Base-by-base conservation (phyloP, 768 basidiomycete species). In the Gautieria morchelliformis region DNA sequence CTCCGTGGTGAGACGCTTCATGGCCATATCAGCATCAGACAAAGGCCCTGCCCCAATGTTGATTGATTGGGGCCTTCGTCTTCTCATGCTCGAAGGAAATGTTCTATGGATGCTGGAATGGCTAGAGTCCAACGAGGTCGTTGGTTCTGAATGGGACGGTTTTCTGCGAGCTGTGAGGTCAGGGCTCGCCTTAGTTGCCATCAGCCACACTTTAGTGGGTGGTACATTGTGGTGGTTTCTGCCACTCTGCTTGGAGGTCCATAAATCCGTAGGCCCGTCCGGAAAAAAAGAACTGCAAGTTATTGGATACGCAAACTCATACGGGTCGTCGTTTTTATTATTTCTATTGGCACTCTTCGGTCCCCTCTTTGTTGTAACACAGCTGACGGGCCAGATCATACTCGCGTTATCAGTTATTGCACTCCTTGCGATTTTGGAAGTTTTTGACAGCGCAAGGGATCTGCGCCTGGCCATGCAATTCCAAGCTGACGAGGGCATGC, bases 261-360 rank as follows among this genome's bases (percentile, higher is more conserved):
- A 73, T 68, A 45, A 53, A 65, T 51, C 60, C 59, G 53, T 52
- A 69, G 65, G 58, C 63, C 19, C 27, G 63, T 19, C 62, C 63
- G 24, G 40, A 42, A 45, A 51, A 58, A 40, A 54, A 32, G 76
- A 81, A 48, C 75, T 82, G 42, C 76, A 74, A 19, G 79, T 97
- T 1, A 69, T 92, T 1, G 94, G 94, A 0, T 95, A 85, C 64
- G 89, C 90, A 0, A 96, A 97, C 67, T 84, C 89, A 0, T 94
- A 84, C 64, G 95, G 93, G 15, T 84, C 93, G 15, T 82, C 90
- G 1, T 96, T 93, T 68, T 72, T 93, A 55, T 71, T 95, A 39
- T 89, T 96, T 65, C 87, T 87, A 80, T 74, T 79, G 7, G 76
- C 87, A 22, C 70, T 76, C 48, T 78, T 95, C 41, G 74, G 75